Evolutionary conservation across 495 filamentous ascomycete species (phyloP), one percentile per base, ranked within the genome.

Genomic region (Lentithecium fluviatile): DNA sequence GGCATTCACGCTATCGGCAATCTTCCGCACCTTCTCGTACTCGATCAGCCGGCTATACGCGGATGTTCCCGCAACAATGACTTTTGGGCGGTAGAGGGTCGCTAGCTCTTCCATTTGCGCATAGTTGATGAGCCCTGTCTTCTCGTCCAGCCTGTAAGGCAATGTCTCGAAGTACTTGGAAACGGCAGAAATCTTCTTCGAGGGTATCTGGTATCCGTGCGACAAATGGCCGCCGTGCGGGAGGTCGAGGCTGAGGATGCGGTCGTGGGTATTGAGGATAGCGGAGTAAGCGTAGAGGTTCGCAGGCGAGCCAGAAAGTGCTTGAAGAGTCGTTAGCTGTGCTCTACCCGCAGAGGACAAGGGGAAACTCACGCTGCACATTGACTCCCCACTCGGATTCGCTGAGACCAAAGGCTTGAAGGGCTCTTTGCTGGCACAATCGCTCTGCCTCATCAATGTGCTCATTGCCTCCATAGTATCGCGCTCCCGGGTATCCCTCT

Each of bases 131-230:
- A 97, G 85, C 64, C 93, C 95, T 55, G 91, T 97, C 76, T 90
- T 67, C 74, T 93, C 89, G 65, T 98, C 86, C 24, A 98, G 82
- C 25, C 90, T 84, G 77, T 98, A 98, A 1, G 94, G 94, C 12
- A 98, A 73, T 4, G 95, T 97, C 79, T 98, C 94, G 70, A 97
- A 98, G 77, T 98, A 98, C 74, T 97, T 97, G 43, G 94, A 97
- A 56, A 98, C 88, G 66, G 89, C 88, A 15, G 94, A 97, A 67
- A 98, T 97, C 81, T 98, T 98, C 80, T 97, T 97, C 43, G 89
- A 91, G 1, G 95, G 92, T 12, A 88, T 97, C 75, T 98, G 94
- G 76, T 98, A 98, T 51, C 94, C 94, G 74, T 98, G 94, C 15
- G 94, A 97, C 38, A 98, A 81, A 75, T 98, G 94, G 55, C 94